Percentiles rank a stretch among this genome's conserved stretches.
phyloP scores from a whole-genome alignment of 257 asterid genomes.

The Fraxinus americana region DNA sequence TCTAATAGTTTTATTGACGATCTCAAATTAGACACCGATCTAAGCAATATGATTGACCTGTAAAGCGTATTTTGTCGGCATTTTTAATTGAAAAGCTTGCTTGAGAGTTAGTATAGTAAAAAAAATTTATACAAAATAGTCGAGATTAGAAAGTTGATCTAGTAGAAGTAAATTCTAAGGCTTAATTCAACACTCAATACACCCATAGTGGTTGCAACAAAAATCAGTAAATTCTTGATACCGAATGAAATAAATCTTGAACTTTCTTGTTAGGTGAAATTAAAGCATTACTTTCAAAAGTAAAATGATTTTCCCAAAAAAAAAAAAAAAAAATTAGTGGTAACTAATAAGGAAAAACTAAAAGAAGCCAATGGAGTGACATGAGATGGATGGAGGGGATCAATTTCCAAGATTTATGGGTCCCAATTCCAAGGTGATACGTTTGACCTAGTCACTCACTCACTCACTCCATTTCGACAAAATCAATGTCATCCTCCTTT shows the following conservation, averaged over 20 bases:
- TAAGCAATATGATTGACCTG: too few species aligned
- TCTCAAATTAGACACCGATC: background rate
- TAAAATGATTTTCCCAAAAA: background rate
- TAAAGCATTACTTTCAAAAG: background rate
- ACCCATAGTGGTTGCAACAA: background rate
- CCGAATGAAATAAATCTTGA: background rate
- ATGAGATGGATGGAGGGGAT: background rate
- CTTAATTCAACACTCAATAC: background rate
- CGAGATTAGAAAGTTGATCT: background rate
- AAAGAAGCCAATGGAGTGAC: background rate
- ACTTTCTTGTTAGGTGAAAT: background rate
- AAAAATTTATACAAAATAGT: background rate
- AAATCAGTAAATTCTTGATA: background rate
- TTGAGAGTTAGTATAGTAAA: too few species aligned
- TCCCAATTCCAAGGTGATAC: background rate
- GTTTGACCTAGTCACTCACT: background rate
- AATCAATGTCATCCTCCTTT: background rate
- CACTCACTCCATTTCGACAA: background rate
- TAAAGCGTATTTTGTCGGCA: background rate
- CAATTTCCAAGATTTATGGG: slow-evolving; percentile 1
- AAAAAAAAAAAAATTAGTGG: background rate
- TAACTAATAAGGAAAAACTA: background rate
- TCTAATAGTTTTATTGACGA: too few species aligned
- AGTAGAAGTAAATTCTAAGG: background rate
- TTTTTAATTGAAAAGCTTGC: background rate